Evolutionary conservation across 208 protist genomes (phyloP).

Genomic region (Trypanosoma scelopori): DNA sequence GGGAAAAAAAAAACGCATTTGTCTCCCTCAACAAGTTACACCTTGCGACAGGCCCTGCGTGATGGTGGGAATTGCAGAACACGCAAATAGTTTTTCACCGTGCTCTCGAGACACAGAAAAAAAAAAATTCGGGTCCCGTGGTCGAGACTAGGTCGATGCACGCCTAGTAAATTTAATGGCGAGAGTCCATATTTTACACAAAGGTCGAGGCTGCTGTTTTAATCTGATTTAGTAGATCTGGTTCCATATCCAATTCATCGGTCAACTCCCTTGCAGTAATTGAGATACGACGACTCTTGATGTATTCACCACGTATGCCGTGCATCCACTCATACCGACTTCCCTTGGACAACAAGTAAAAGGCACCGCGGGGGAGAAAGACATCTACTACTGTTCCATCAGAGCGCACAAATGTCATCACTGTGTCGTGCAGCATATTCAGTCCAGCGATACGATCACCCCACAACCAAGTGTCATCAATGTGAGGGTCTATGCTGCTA

Average conservation of each 20-base stretch:
- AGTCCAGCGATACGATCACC: conserved; percentile 77
- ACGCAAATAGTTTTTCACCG: too few species aligned
- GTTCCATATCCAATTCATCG: conserved; percentile 44
- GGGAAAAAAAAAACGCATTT: too few species aligned
- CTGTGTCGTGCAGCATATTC: conserved; percentile 65
- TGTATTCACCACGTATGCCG: conserved; percentile 68
- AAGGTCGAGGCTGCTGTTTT: conserved; percentile 45
- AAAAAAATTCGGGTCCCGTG: too few species aligned
- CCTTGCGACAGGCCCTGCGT: too few species aligned
- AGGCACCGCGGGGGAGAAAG: conserved; percentile 60
- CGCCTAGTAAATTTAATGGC: too few species aligned
- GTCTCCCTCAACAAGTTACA: too few species aligned
- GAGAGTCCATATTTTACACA: too few species aligned
- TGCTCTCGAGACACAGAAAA: too few species aligned
- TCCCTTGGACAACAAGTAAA: conserved; percentile 73
- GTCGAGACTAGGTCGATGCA: too few species aligned
- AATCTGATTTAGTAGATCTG: conserved; percentile 30
- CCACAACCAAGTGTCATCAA: conserved; percentile 93
- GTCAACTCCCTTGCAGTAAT: conserved; percentile 82
- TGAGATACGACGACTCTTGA: conserved; percentile 69
- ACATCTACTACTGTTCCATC: conserved; percentile 55
- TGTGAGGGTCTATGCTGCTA: conserved; percentile 86
- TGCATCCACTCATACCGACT: conserved; percentile 87
- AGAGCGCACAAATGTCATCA: conserved; percentile 81
- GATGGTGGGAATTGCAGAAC: too few species aligned